Percentiles rank a stretch among this genome's conserved stretches.
Conservation (phyloP, 139 green algal genomes). For the Chlorella sp. region DNA sequence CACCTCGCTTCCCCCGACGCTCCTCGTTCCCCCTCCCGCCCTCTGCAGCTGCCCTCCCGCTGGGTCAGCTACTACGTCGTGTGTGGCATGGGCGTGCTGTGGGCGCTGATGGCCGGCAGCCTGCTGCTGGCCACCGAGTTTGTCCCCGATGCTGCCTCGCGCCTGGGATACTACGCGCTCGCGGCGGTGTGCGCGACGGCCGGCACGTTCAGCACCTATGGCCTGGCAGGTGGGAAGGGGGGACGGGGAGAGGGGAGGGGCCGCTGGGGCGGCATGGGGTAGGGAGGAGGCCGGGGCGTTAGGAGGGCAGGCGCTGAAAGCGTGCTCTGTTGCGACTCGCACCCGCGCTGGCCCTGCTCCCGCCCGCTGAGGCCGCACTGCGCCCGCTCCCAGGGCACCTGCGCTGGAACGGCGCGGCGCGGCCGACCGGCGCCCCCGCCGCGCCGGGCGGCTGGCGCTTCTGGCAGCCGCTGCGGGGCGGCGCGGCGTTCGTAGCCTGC, state of each 20-base stretch:
- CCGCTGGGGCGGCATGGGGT: too few relatives aligned
- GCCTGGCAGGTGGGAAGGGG: slow-evolving; percentile 78
- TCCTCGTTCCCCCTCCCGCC: too few relatives aligned
- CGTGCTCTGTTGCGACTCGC: too few relatives aligned
- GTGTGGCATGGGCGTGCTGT: slow-evolving; percentile 50
- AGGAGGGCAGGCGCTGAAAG: too few relatives aligned
- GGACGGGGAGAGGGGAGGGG: too few relatives aligned
- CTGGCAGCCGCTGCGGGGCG: slow-evolving; percentile 83
- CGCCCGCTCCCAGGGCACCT: background rate
- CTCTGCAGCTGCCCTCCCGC: slow-evolving; percentile 37
- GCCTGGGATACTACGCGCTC: slow-evolving; percentile 65
- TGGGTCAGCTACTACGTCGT: slow-evolving; percentile 31
- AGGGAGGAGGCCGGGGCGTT: too few relatives aligned
- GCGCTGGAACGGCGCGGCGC: background rate
- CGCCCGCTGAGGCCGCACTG: slow-evolving; percentile 59
- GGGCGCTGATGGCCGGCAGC: slow-evolving; percentile 40
- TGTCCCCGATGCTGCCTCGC: slow-evolving; percentile 7
- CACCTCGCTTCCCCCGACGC: too few relatives aligned
- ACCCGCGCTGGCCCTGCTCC: too few relatives aligned
- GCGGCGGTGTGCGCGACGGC: slow-evolving; percentile 66
- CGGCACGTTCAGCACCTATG: slow-evolving; percentile 75
- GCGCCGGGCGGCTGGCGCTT: slow-evolving; percentile 63
- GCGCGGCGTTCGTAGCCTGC: slow-evolving; percentile 66
- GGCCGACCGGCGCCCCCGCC: background rate
- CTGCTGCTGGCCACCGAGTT: slow-evolving; percentile 48